phyloP scores from a whole-genome alignment of 1,284 basidiomycete genomes.

The Mycena citricolor region DNA sequence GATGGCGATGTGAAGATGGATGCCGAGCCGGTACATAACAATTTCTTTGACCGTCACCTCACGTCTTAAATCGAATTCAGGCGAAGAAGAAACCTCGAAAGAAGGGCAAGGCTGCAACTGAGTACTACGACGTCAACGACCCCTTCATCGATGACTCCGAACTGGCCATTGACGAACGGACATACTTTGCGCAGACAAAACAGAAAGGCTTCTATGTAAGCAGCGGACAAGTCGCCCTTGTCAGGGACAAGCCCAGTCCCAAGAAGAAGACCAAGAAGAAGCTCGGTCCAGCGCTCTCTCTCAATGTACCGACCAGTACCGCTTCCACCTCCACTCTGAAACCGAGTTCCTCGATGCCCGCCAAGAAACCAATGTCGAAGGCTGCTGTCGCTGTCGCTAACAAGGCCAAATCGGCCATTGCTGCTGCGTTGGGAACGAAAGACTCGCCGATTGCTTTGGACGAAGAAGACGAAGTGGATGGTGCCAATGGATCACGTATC shows the following conservation, averaged over 20 bases:
- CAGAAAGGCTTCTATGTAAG: slow-evolving; percentile 95
- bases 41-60: background rate
- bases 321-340: slow-evolving; percentile 18
- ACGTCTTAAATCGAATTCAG: slow-evolving; percentile 7
- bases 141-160: slow-evolving; percentile 99
- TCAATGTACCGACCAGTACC: slow-evolving; percentile 12
- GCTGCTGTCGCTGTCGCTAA: too few species aligned
- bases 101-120: slow-evolving; percentile 47
- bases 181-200: slow-evolving; percentile 90
- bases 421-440: slow-evolving; percentile 41
- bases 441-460: slow-evolving; percentile 48
- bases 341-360: slow-evolving; percentile 19
- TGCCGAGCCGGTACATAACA: slow-evolving; percentile 17
- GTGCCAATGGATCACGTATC: too few species aligned
- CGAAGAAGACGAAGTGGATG: slow-evolving; percentile 17
- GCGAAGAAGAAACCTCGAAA: slow-evolving; percentile 37
- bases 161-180: slow-evolving; percentile 85
- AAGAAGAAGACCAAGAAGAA: slow-evolving; percentile 54
- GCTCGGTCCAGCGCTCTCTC: slow-evolving; percentile 8
- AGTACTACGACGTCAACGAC: slow-evolving; percentile 89
- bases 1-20: slow-evolving; percentile 37
- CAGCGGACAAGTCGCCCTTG: slow-evolving; percentile 79
- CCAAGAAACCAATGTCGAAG: too few species aligned
- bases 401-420: slow-evolving; percentile 6
- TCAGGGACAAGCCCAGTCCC: slow-evolving; percentile 67